Evolutionary conservation across 1,284 basidiomycete genomes (phyloP), one percentile per base, ranked within the genome.

Genomic region (Boletus smithii): DNA sequence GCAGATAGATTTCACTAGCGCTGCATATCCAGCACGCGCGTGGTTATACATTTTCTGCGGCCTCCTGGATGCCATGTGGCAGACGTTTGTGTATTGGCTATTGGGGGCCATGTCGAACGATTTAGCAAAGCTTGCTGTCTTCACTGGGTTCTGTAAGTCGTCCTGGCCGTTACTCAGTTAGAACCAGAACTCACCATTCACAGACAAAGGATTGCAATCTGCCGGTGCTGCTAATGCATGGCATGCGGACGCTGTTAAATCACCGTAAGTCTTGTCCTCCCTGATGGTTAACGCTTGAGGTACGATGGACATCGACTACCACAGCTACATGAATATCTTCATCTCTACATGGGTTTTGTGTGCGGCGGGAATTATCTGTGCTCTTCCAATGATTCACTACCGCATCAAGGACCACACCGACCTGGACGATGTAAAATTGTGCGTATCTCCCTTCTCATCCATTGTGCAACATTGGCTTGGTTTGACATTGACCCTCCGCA

Each of bases 1-100:
- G 26, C 73, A 72, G 54, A 73, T 80, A 49, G 77, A 79, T 58
- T 72, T 79, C 48, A 62, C 59, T 44, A 69, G 74, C 50, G 36
- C 56, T 16, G 56, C 53, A 7, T 81, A 76, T 54, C 52, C 69
- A 8, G 68, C 65, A 32, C 64, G 66, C 10, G 56, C 73, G 1
- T 70, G 70, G 62, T 63, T 80, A 14, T 80, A 77, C 63, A 72
- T 80, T 49, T 64, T 68, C 43, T 64, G 53, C 8, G 63, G 62
- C 17, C 42, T 80, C 31, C 66, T 79, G 46, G 79, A 81, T 50
- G 62, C 79, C 10, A 76, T 80, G 72, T 81, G 78, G 76, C 80
- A 81, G 57, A 81, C 79, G 9, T 76, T 73, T 24, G 75, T 74
- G 20, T 80, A 79, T 62, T 79, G 77, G 78, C 62, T 79, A 14